Conservation (phyloP, 495 filamentous ascomycete genomes). For the Cladorrhinum samala region DNA sequence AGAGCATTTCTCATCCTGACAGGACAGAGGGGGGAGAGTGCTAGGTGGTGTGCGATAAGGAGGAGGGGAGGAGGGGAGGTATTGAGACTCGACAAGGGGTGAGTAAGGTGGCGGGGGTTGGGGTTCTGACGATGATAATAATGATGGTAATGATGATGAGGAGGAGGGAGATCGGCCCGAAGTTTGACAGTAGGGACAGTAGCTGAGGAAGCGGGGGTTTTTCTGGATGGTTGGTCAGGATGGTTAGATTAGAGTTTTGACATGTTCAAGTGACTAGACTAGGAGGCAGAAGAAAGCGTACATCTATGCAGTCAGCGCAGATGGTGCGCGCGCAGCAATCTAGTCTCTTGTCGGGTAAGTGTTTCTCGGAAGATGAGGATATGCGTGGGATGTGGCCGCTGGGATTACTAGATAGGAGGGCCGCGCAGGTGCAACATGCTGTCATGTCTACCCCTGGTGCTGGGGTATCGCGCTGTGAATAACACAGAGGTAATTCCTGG, state of each 20-base stretch:
- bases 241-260: neutral
- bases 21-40: neutral
- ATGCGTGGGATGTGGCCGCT: slow-evolving; percentile 6
- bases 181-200: slow-evolving; percentile 56
- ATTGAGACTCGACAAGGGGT: slow-evolving; percentile 31
- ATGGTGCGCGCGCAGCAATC: slow-evolving; percentile 62
- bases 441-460: slow-evolving; percentile 17
- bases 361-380: slow-evolving; percentile 43
- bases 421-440: slow-evolving; percentile 63
- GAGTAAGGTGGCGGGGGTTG: slow-evolving; percentile 42
- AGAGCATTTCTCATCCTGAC: slow-evolving; percentile 4
- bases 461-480: neutral
- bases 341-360: slow-evolving; percentile 42
- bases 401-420: slow-evolving; percentile 44
- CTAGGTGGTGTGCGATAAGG: slow-evolving; percentile 3
- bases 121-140: slow-evolving; percentile 18
- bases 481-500: neutral
- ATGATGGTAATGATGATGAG: slow-evolving; percentile 20
- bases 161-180: slow-evolving; percentile 26
- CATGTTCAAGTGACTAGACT: neutral
- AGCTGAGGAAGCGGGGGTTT: slow-evolving; percentile 62
- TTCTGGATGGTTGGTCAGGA: slow-evolving; percentile 29
- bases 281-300: slow-evolving; percentile 23
- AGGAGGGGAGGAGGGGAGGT: slow-evolving; percentile 24
- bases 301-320: slow-evolving; percentile 60